Evolutionary conservation across 805 yeast species (phyloP), one percentile per base, ranked within the genome.

Genomic region (Wickerhamiella lipophila): DNA sequence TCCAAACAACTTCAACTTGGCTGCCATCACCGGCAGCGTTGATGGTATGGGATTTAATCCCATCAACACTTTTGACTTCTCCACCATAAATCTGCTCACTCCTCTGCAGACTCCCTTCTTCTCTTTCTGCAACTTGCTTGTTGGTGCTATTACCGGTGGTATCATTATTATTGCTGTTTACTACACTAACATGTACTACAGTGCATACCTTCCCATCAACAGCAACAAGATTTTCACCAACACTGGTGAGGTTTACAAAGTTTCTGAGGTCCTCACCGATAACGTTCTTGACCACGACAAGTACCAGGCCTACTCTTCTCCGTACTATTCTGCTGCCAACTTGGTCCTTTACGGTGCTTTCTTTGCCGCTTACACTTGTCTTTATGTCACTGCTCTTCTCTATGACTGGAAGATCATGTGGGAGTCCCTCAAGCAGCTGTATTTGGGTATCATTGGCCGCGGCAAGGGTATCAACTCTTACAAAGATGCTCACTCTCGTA

Each of bases 21-120:
- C 78, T 54, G 76, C 78, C 46, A 65, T 81, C 39, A 79, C 81
- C 45, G 89, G 89, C 30, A 72, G 75, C 9, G 58, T 55, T 75
- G 75, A 67, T 15, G 79, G 79, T 22, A 49, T 75, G 26, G 79
- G 79, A 9, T 53, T 74, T 27, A 44, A 44, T 23, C 47, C 47
- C 15, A 34, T 44, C 47, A 27, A 27, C 32, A 34, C 41, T n/a
- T 70, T 75, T 59, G 80, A 76, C 56, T 74, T 77, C 75, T 0
- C 73, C 67, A 1, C 71, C 1, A 72, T 76, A 46, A 74, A 75
- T 54, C 3, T n/a, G 15, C 63, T 76, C 12, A 6, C 11, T 11
- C 51, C 51, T 13, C n/a, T 49, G 41, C 39, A 29, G 21, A 49
- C 49, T 16, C 81, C 81, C 39, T 68, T 70, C 49, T 71, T 60